Base-by-base conservation (phyloP, 352 stramenopile species). In the Phytophthora melonis region DNA sequence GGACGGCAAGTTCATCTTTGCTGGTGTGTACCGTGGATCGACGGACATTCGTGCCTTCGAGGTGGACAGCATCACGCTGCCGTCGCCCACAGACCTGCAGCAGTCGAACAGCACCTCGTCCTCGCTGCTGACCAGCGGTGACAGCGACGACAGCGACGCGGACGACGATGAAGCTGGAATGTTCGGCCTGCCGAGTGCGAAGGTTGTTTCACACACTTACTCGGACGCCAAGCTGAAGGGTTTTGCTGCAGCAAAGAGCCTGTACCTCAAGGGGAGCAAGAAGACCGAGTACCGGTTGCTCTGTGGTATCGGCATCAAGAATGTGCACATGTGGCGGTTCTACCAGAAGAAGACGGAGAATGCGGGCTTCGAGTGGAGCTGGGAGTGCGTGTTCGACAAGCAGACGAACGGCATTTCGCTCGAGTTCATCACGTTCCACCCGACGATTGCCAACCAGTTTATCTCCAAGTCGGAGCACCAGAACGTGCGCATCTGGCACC, bases 401-500 rank as follows among this genome's bases (percentile, higher is more conserved):
- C 86, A 93, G 64, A 94, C 86, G 27, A 96, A 96, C 63, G 90
- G 90, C 34, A 96, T 94, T 55, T 94, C 85, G 11, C 74, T 96
- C 6, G 90, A 96, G 74, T 88, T 92, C 61, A 78, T 96, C 18
- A 80, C 70, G 23, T 96, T 96, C 66, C 84, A 93, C 58, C 86
- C 72, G 13, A 73, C 80, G 3, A 72, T 75, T 5, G 54, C 76
- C 6, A 77, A 92, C 50, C 84, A 89, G 54, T 83, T 95, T 50
- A 91, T 95, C 60, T 92, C 87, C 49, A 96, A 96, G 78, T 96
- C 90, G 0, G 87, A 95, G 66, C 86, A 95, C 63, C 90, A 96
- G 66, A 90, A 93, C 54, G 84, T 96, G 32, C 90, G 90, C 34
- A 86, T 96, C 34, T 96, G 90, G 90, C 84, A 88, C 50, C 63